Base-by-base conservation (phyloP, 2,329 filamentous ascomycete species). In the Trichoderma pleuroti region DNA sequence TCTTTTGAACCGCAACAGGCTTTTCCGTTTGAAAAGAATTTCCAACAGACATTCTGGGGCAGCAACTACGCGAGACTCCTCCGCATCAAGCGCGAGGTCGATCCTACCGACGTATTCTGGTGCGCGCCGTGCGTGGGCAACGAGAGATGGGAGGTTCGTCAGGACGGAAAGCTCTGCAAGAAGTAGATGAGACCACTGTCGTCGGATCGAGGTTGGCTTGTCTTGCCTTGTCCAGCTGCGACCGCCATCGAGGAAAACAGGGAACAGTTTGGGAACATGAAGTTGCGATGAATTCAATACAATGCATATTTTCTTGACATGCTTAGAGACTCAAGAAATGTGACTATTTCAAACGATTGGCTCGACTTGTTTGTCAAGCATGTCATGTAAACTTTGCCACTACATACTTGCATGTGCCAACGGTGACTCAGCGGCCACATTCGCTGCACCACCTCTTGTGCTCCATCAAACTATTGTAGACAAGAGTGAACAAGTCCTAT, bases 61-160 rank as follows among this genome's bases (percentile, higher is more conserved):
- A 74, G 75, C 12, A 85, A 86, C 59, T 87, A 87, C 72, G 74
- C 79, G 16, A 78, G 79, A 2, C 76, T 87, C 4, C 73, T 83
- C 0, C 59, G 75, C 14, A 83, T 87, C 66, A 87, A 87, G 77
- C 77, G 78, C 14, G 57, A 72, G 1, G 75, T 84, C n/a, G 85
- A 87, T 71, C 85, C 85, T 0, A 69, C 76, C 0, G 84, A 85
- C 64, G 78, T 86, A 1, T 82, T 87, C 16, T 85, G 84, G 80
- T 86, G 84, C 70, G 74, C 80, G 14, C 80, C 83, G 0, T 86
- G 84, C 68, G 83, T 86, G 0, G 84, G 84, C 0, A 84, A 80
- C 66, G 82, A 85, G 57, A 74, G 76, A 0, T 85, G 83, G 82
- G 64, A 74, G 59, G 73, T 80, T 34, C 65, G 64, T 0, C 12